Evolutionary conservation across 2,329 filamentous ascomycete genomes (phyloP).

Genomic region (Arthroderma uncinatum): DNA sequence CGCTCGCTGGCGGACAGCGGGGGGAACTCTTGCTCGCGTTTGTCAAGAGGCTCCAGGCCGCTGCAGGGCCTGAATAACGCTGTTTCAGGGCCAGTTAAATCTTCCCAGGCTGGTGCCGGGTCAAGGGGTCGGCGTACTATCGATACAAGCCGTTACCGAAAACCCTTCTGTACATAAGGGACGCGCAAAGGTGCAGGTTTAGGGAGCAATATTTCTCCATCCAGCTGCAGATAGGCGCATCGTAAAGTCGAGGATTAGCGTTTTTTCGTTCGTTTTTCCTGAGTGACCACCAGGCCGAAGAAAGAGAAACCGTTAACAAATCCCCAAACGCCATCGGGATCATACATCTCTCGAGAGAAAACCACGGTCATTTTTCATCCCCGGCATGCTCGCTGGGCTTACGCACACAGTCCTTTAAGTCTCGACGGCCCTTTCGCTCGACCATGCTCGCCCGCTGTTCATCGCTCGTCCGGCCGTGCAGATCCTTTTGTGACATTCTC

Average conservation of each 20-base stretch:
- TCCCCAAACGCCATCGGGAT: background rate
- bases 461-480: background rate
- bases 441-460: background rate
- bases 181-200: background rate
- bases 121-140: background rate
- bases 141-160: background rate
- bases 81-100: background rate
- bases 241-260: background rate
- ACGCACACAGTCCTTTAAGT: too few species aligned
- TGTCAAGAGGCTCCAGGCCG: background rate
- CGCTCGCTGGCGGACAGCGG: background rate
- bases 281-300: background rate
- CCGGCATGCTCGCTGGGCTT: background rate
- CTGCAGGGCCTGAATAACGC: background rate
- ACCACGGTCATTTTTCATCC: too few species aligned
- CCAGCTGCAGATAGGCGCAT: background rate
- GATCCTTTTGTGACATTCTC: background rate
- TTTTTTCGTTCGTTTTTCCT: constrained; percentile 4
- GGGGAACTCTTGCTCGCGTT: background rate
- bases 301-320: background rate
- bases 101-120: background rate
- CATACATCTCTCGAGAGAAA: background rate
- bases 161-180: too few species aligned
- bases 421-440: too few species aligned
- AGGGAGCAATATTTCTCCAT: background rate